phyloP scores from a whole-genome alignment of 352 stramenopile species.

The Globisporangium nagaii region DNA sequence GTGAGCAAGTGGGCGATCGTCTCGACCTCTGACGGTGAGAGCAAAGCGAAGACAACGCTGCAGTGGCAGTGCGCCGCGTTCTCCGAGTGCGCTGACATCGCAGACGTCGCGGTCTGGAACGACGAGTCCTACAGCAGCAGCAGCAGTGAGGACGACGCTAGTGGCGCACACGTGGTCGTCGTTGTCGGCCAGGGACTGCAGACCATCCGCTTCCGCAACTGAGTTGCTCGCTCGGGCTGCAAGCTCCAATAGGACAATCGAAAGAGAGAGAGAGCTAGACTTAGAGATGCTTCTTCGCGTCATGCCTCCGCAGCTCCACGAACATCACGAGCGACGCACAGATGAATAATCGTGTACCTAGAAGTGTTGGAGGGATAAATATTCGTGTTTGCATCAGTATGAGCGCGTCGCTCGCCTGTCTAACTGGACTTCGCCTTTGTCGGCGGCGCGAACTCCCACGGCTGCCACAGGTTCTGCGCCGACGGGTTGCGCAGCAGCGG shows the following conservation, averaged over 20 bases:
- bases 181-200: conserved; percentile 81
- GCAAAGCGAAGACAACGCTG: conserved; percentile 11
- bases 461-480: conserved; percentile 12
- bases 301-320: no score
- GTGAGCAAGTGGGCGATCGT: conserved; percentile 62
- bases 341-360: no score
- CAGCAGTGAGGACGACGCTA: not conserved
- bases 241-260: no score
- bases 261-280: not conserved
- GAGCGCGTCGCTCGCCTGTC: not conserved
- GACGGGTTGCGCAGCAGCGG: conserved; percentile 11
- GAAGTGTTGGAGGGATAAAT: no score
- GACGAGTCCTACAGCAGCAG: not conserved
- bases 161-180: conserved; percentile 26
- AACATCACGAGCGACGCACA: not conserved
- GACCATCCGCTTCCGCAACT: conserved; percentile 35
- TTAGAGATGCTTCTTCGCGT: not conserved
- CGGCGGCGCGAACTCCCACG: conserved; percentile 16
- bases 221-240: no score
- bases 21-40: not conserved
- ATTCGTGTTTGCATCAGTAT: not conserved
- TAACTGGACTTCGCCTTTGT: conserved; percentile 3
- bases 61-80: conserved; percentile 58
- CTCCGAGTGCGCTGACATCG: conserved; percentile 80
- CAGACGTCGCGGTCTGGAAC: conserved; percentile 40